phyloP scores from a whole-genome alignment of 169 alveolate genomes.

The Eimeria praecox region DNA sequence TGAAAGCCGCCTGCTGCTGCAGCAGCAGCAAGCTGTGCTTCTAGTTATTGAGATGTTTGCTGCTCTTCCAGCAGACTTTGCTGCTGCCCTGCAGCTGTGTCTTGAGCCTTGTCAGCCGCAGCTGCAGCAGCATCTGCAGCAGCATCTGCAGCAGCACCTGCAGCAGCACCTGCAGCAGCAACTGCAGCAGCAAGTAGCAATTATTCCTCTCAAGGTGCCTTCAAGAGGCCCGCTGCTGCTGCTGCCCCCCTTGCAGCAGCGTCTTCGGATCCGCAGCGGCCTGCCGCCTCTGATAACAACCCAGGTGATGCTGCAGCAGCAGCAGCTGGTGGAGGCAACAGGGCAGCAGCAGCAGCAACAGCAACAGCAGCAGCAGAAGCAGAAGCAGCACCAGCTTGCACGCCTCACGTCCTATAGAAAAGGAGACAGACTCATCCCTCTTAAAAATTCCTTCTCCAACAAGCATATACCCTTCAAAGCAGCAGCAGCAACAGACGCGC shows the following conservation, averaged over 20 bases:
- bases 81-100: slow-evolving; percentile 22
- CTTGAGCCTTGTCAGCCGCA: slow-evolving; percentile 5
- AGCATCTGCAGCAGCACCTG: slow-evolving; percentile 3
- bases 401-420: not conserved
- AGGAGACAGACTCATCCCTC: slow-evolving; percentile 5
- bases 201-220: slow-evolving; percentile 25
- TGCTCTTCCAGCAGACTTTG: slow-evolving; percentile 44
- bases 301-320: slow-evolving; percentile 59
- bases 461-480: not conserved
- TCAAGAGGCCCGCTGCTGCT: slow-evolving; percentile 47
- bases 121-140: slow-evolving; percentile 15
- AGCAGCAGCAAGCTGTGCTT: slow-evolving; percentile 57
- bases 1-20: slow-evolving; percentile 41
- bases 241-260: slow-evolving; percentile 39
- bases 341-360: slow-evolving; percentile 2
- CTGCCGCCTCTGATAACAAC: slow-evolving; percentile 49
- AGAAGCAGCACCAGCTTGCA: not conserved
- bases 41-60: slow-evolving; percentile 46
- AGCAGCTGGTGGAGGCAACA: not conserved
- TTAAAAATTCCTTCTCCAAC: not conserved
- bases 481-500: not conserved
- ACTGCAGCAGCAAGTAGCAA: not conserved
- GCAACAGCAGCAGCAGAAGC: slow-evolving; percentile 1
- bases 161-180: not conserved
- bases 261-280: slow-evolving; percentile 23